Evolutionary conservation across 140 eudicot genomes (phyloP).

Genomic region (Cichorium intybus): DNA sequence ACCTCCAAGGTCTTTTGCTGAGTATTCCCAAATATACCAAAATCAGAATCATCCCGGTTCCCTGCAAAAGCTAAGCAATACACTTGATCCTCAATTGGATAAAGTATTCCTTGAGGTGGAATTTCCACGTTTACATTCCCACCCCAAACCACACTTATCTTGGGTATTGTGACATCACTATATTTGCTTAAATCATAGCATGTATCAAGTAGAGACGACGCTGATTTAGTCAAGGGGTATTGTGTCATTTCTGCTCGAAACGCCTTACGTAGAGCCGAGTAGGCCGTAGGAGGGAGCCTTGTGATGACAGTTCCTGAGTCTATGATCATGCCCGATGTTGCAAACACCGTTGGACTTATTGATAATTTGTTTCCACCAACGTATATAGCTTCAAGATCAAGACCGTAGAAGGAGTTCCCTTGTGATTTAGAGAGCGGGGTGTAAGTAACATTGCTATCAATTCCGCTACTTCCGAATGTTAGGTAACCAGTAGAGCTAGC

Average conservation of each 20-base stretch:
- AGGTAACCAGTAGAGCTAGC: slow-evolving; percentile 55
- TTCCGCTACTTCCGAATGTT: slow-evolving; percentile 44
- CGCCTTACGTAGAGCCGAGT: slow-evolving; percentile 39
- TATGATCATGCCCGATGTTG: slow-evolving; percentile 49
- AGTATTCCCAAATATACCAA: slow-evolving; percentile 51
- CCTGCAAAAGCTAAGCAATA: slow-evolving; percentile 80
- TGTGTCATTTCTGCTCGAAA: slow-evolving; percentile 49
- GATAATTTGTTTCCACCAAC: slow-evolving; percentile 54
- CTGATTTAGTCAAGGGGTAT: slow-evolving; percentile 47
- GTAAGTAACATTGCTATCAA: slow-evolving; percentile 19
- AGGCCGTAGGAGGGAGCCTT: slow-evolving; percentile 68
- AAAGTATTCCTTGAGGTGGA: slow-evolving; percentile 37
- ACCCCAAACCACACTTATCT: slow-evolving; percentile 37
- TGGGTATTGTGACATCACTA: slow-evolving; percentile 42
- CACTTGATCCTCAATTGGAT: slow-evolving; percentile 2
- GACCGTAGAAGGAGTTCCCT: slow-evolving; percentile 45
- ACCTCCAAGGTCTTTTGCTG: slow-evolving; percentile 62
- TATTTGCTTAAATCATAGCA: too few relatives aligned
- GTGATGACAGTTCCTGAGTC: too few relatives aligned
- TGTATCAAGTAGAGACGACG: too few relatives aligned
- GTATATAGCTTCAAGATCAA: slow-evolving; percentile 30
- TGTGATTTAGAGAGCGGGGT: slow-evolving; percentile 36
- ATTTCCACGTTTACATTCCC: slow-evolving; percentile 39
- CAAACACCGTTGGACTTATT: slow-evolving; percentile 46
- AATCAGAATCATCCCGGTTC: slow-evolving; percentile 37